Evolutionary conservation across 2,329 filamentous ascomycete species (phyloP).

Genomic region (Exserohilum turcica): DNA sequence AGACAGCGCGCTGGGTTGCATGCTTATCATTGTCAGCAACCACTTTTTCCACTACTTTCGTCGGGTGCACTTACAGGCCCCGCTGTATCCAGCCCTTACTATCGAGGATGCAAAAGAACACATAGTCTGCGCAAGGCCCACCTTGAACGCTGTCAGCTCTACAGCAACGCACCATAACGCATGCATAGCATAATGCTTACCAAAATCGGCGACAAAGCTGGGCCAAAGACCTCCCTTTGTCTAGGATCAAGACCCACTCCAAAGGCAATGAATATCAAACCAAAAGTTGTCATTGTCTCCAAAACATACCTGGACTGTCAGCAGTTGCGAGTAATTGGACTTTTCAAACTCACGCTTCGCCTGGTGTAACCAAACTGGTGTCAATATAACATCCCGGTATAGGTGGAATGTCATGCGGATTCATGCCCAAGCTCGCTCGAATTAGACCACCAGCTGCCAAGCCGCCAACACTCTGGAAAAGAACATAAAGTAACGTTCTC

Average conservation of each 20-base stretch:
- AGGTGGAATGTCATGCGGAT: constrained; percentile 14
- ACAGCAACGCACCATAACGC: not conserved
- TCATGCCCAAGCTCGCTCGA: constrained; percentile 32
- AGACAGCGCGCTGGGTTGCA: constrained; percentile 46
- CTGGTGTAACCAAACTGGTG: constrained; percentile 44
- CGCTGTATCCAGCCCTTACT: constrained; percentile 41
- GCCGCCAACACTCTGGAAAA: constrained; percentile 54
- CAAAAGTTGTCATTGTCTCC: constrained; percentile 55
- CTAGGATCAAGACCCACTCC: constrained; percentile 61
- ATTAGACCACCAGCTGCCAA: constrained; percentile 54
- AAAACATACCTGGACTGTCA: constrained; percentile 47
- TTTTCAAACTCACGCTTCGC: constrained; percentile 40
- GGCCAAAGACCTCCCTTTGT: constrained; percentile 57
- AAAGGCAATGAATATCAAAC: constrained; percentile 57
- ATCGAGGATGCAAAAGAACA: constrained; percentile 34
- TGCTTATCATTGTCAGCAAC: constrained; percentile 19
- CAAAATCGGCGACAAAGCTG: constrained; percentile 56
- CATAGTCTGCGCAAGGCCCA: constrained; percentile 33
- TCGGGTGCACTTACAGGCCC: constrained; percentile 30
- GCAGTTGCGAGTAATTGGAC: not conserved
- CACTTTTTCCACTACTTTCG: not conserved
- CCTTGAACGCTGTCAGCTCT: constrained; percentile 10
- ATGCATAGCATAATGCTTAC: constrained; percentile 45
- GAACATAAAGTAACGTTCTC: constrained; percentile 55
- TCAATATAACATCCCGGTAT: constrained; percentile 34